Percentiles rank a stretch among this genome's conserved stretches.
These are phyloP conservation scores for Dalechampia spathulata DNA, from an alignment of 441 rosid species.

Conservation along the genomic window DNA sequence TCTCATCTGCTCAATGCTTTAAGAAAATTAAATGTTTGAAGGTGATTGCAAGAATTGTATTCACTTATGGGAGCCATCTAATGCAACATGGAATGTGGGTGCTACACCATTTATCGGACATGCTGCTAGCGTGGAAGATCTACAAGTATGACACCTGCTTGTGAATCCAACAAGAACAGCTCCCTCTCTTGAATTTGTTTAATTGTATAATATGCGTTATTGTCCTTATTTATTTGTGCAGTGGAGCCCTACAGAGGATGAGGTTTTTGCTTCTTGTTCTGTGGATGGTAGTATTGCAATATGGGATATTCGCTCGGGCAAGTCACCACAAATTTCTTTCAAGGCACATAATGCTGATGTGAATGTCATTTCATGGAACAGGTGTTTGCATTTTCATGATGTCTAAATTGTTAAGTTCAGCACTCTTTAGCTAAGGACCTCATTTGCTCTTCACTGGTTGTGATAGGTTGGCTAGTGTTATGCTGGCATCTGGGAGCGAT, in stretches of 20 bases:
- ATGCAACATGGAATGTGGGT: slow-evolving; percentile 74
- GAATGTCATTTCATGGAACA: slow-evolving; percentile 96
- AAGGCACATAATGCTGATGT: slow-evolving; percentile 93
- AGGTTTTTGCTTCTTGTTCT: slow-evolving; percentile 80
- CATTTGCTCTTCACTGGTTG: slow-evolving; percentile 14
- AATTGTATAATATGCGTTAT: slow-evolving; percentile 6
- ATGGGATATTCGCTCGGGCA: slow-evolving; percentile 80
- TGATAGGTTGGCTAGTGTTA: slow-evolving; percentile 76
- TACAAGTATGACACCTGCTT: slow-evolving; percentile 42
- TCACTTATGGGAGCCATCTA: slow-evolving; percentile 89
- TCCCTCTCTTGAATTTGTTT: not conserved
- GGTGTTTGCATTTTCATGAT: slow-evolving; percentile 29
- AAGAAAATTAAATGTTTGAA: slow-evolving; percentile 16
- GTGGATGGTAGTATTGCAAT: slow-evolving; percentile 73
- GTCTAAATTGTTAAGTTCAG: not conserved
- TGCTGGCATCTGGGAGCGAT: slow-evolving; percentile 96
- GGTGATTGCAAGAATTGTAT: slow-evolving; percentile 87
- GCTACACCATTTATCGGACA: slow-evolving; percentile 65
- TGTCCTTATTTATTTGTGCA: slow-evolving; percentile 25
- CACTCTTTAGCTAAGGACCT: slow-evolving; percentile 6
- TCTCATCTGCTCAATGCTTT: slow-evolving; percentile 10
- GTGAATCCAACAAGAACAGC: slow-evolving; percentile 5
- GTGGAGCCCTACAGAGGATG: slow-evolving; percentile 93
- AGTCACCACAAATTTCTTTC: slow-evolving; percentile 52
- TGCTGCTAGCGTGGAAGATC: slow-evolving; percentile 83